Conservation (phyloP, 768 basidiomycete genomes). For the Hypholoma sublateritium region DNA sequence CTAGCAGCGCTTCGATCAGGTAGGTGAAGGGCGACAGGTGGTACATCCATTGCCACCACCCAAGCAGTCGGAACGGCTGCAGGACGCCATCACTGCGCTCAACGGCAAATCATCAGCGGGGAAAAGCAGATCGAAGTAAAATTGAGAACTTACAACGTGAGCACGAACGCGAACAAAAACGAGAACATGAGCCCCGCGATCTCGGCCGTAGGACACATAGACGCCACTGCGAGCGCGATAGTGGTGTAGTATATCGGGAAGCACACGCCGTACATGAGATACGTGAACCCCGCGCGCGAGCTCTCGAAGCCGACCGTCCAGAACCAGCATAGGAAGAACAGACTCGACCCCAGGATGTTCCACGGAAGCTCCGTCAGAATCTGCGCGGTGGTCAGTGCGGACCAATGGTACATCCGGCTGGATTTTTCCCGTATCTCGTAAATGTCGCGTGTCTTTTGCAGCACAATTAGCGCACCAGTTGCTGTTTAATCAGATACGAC, state of each 20-base stretch:
- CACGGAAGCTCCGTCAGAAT: slow-evolving; percentile 61
- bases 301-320: slow-evolving; percentile 66
- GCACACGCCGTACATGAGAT: slow-evolving; percentile 51
- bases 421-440: slow-evolving; percentile 71
- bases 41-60: slow-evolving; percentile 79
- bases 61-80: slow-evolving; percentile 59
- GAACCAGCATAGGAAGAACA: slow-evolving; percentile 74
- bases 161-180: slow-evolving; percentile 59
- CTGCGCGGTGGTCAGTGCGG: slow-evolving; percentile 54
- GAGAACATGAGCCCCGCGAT: slow-evolving; percentile 60
- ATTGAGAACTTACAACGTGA: slow-evolving; percentile 52
- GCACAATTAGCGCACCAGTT: not conserved
- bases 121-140: slow-evolving; percentile 3
- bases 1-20: slow-evolving; percentile 48
- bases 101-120: not conserved
- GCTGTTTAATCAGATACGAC: not conserved
- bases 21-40: slow-evolving; percentile 51
- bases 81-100: slow-evolving; percentile 57
- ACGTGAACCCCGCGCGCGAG: slow-evolving; percentile 57
- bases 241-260: slow-evolving; percentile 69
- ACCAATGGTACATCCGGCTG: slow-evolving; percentile 67
- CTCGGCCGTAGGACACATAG: slow-evolving; percentile 60
- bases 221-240: slow-evolving; percentile 57
- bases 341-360: slow-evolving; percentile 58
- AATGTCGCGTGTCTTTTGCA: slow-evolving; percentile 46